phyloP scores from a whole-genome alignment of 805 yeast species.

The Saccharomycopsis olivae region DNA sequence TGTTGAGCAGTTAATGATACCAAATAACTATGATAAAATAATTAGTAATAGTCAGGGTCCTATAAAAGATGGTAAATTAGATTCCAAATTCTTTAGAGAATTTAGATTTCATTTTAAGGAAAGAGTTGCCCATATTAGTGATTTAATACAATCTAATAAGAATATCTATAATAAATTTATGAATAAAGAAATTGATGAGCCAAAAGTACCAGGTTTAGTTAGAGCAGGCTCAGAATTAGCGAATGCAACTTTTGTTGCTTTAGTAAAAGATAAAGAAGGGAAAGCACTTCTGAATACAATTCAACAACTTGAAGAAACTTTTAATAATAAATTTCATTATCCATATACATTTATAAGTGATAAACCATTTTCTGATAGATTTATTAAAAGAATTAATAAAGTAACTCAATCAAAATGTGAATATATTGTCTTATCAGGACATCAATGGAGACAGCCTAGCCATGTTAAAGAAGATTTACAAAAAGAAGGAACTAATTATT shows the following conservation, averaged over 20 bases:
- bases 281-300: constrained; percentile 41
- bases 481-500: constrained; percentile 28
- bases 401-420: constrained; percentile 29
- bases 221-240: constrained; percentile 30
- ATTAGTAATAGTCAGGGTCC: background rate
- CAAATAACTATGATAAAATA: constrained; percentile 1
- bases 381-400: constrained; percentile 35
- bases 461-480: constrained; percentile 39
- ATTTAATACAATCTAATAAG: background rate
- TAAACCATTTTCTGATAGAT: constrained; percentile 46
- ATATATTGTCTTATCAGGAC: constrained; percentile 34
- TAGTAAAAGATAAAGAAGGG: constrained; percentile 62
- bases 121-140: constrained; percentile 3
- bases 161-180: background rate
- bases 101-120: constrained; percentile 8
- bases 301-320: constrained; percentile 46
- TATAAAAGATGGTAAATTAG: constrained; percentile 1
- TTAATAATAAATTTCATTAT: constrained; percentile 61
- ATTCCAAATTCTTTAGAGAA: constrained; percentile 5
- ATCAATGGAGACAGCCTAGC: constrained; percentile 53
- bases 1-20: constrained; percentile 1
- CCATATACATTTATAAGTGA: constrained; percentile 80
- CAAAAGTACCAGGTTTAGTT: constrained; percentile 31
- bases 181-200: constrained; percentile 37
- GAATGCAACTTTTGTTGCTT: constrained; percentile 64